Evolutionary conservation across 768 basidiomycete genomes (phyloP).

Genomic region (Strobilomyces dryophilus): DNA sequence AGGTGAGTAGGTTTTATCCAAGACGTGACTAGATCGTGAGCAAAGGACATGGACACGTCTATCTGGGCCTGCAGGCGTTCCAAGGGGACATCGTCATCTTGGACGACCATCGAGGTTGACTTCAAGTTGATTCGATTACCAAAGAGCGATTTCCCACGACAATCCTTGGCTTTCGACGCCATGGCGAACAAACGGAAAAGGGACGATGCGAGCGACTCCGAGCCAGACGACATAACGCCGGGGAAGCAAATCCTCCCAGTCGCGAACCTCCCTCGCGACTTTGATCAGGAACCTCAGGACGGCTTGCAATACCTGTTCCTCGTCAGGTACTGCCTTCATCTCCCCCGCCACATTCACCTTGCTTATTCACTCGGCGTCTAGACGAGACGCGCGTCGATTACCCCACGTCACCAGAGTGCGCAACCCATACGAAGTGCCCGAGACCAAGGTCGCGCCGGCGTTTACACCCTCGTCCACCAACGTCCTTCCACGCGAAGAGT

Average conservation of each 20-base stretch:
- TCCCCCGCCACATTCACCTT: background rate
- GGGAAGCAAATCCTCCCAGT: conserved; percentile 77
- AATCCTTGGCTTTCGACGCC: background rate
- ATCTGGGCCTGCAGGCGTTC: conserved; percentile 79
- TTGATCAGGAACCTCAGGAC: conserved; percentile 50
- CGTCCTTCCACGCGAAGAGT: conserved; percentile 60
- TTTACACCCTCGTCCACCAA: conserved; percentile 23
- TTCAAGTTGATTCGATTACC: no score
- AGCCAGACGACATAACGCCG: conserved; percentile 54
- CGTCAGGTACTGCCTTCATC: conserved; percentile 47
- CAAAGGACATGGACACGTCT: conserved; percentile 74
- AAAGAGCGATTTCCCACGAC: conserved; percentile 21
- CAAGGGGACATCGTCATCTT: conserved; percentile 57
- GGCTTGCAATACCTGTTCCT: conserved; percentile 80
- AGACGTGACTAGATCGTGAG: conserved; percentile 67
- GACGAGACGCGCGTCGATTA: conserved; percentile 67
- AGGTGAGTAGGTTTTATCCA: conserved; percentile 64
- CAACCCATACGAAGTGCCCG: conserved; percentile 61
- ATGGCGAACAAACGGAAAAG: conserved; percentile 52
- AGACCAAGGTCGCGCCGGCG: conserved; percentile 9
- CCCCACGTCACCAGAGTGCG: conserved; percentile 60
- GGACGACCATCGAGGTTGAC: conserved; percentile 28
- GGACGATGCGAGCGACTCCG: conserved; percentile 45
- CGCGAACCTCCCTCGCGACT: conserved; percentile 66
- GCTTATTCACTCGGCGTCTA: conserved; percentile 27